Evolutionary conservation across 2,329 filamentous ascomycete species (phyloP), one percentile per base, ranked within the genome.

Genomic region (Neofusicoccum sp.): DNA sequence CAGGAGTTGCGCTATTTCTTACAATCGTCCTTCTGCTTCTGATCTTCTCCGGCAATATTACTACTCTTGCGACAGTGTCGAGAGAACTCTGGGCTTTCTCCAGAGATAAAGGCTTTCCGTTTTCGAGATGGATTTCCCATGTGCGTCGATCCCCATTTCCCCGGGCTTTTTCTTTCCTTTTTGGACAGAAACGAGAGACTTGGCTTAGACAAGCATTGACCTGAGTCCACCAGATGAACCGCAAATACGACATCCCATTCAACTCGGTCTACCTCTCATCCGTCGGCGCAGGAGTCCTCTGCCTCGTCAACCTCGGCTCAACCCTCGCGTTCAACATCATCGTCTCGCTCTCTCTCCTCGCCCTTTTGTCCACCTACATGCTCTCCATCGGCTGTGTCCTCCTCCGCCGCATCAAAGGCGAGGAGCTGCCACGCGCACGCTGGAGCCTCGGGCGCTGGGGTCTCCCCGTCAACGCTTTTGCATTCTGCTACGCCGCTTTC

Each of bases 291-390:
- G 66, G 68, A 14, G 69, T 80, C 9, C 73, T 82, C 36, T 77
- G 76, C 2, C 68, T 81, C 34, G 80, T 82, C 71, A 81, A 81
- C 65, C 76, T 82, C 62, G 80, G 78, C 49, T 79, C 76, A 1
- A 66, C 71, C n/a, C 71, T 75, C 3, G 80, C 79, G 7, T 74
- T 81, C 54, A 76, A 77, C 64, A 78, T 78, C 61, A 54, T 65
- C 54, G 50, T 64, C 12, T 65, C 64, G 5, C 61, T 65, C 56
- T 56, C 54, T 2, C 56, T 62, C 36, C 56, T 61, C 34, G 64
- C 61, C 22, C 64, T 65, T 4, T 48, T 65, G 14, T 61, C 64
- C 7, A 64, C 64, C 33, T 65, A 65, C 62, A 64, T 65, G 56
- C 43, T 65, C 33, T 64, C 62, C 39, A 65, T 65, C 37, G 62